These are phyloP conservation scores for Dictyostelium capitatum DNA, from an alignment of 78 protist genomes.

Conservation along the genomic window DNA sequence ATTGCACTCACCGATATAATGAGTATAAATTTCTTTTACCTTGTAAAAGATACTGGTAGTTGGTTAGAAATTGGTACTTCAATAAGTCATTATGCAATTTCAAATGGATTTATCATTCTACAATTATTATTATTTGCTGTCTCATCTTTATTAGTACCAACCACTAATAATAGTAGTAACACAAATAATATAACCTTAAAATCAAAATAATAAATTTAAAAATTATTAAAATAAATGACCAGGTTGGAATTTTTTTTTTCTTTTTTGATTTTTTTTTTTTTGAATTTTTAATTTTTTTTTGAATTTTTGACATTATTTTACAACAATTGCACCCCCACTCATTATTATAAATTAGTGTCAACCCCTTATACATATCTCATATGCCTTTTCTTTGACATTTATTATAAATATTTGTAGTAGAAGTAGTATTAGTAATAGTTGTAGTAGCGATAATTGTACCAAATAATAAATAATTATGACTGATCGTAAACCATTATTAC, in stretches of 20 bases:
- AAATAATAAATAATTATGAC: neutral
- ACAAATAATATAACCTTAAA: too few relatives aligned
- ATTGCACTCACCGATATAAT: conserved; percentile 86
- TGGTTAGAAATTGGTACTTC: conserved; percentile 90
- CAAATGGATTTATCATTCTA: conserved; percentile 84
- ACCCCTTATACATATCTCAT: neutral
- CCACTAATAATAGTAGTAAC: neutral
- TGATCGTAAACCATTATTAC: neutral
- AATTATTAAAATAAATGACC: neutral
- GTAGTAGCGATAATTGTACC: neutral
- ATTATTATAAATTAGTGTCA: neutral
- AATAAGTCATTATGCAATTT: conserved; percentile 91
- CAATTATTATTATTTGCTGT: conserved; percentile 74
- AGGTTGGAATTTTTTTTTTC: too few relatives aligned
- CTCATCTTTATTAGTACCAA: conserved; percentile 56
- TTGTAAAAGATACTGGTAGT: conserved; percentile 91
- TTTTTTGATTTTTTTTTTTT: too few relatives aligned
- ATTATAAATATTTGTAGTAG: neutral
- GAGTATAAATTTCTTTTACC: conserved; percentile 93
- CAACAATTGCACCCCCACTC: too few relatives aligned
- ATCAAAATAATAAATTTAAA: conserved; percentile 12
- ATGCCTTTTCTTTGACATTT: neutral
- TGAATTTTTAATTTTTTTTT: too few relatives aligned
- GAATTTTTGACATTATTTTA: too few relatives aligned
- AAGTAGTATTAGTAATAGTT: too few relatives aligned